These are phyloP conservation scores for Anaeramoeba ignava DNA, from an alignment of 78 protist species.

Conservation along the genomic window DNA sequence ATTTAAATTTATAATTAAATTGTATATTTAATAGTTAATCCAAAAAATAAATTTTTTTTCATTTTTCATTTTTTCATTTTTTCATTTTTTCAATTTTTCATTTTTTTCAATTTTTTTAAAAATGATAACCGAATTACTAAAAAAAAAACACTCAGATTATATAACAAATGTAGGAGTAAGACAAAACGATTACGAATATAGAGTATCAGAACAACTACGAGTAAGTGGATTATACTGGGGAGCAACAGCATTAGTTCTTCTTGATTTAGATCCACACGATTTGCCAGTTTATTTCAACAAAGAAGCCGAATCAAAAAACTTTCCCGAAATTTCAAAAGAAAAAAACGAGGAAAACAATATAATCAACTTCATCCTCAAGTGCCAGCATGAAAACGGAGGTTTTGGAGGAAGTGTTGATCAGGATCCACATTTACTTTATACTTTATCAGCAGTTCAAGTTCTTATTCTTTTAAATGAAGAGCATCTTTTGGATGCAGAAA, in stretches of 20 bases:
- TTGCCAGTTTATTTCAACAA: not conserved
- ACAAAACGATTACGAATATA: slow-evolving; percentile 56
- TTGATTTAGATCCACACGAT: slow-evolving; percentile 11
- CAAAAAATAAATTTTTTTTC: too few species aligned
- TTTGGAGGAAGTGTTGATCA: slow-evolving; percentile 80
- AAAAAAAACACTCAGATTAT: not conserved
- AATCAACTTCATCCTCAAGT: slow-evolving; percentile 37
- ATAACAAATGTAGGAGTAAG: not conserved
- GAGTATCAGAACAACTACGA: slow-evolving; percentile 76
- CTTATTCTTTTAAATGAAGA: not conserved
- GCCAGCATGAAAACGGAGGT: slow-evolving; percentile 73
- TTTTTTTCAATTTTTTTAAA: too few species aligned
- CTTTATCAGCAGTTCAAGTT: slow-evolving; percentile 83
- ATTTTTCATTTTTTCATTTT: too few species aligned
- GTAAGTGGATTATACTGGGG: slow-evolving; percentile 79
- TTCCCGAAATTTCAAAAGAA: not conserved
- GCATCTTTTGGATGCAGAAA: not conserved
- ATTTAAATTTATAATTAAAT: too few species aligned
- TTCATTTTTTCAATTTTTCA: too few species aligned
- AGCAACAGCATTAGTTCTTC: slow-evolving; percentile 47
- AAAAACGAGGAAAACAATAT: slow-evolving; percentile 16
- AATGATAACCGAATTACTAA: not conserved
- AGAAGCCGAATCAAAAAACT: not conserved
- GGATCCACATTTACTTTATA: slow-evolving; percentile 89
- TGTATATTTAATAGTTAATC: too few species aligned